Percentiles rank a stretch among this genome's conserved stretches.
Conservation (phyloP, 495 filamentous ascomycete genomes). For the Talaromyces adpressus region DNA sequence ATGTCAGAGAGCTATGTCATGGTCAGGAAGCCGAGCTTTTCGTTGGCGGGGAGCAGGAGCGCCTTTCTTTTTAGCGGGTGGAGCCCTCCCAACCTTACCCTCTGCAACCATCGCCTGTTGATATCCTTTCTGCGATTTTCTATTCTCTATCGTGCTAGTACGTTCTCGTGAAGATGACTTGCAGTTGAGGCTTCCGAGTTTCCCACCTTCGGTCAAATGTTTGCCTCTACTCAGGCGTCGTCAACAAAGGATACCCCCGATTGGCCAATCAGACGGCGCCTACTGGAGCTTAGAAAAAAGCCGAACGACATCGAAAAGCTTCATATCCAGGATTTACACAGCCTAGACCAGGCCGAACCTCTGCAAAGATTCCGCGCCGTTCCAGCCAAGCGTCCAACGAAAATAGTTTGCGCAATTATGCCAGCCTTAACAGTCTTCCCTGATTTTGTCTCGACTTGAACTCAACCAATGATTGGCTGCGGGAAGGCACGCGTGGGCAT, state of each 20-base stretch:
- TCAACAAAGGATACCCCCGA: background rate
- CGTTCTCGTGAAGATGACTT: background rate
- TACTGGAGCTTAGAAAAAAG: background rate
- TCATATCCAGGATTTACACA: background rate
- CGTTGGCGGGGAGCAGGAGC: conserved; percentile 5
- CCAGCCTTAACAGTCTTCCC: background rate
- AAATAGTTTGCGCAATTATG: background rate
- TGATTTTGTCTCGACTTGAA: background rate
- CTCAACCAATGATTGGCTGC: background rate
- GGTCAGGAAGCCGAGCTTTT: conserved; percentile 1
- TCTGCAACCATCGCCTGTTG: too few species aligned
- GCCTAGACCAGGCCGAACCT: background rate
- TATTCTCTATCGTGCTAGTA: background rate
- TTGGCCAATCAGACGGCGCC: background rate
- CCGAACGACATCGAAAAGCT: background rate
- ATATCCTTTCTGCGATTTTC: background rate
- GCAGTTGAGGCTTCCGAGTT: background rate
- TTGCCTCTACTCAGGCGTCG: background rate
- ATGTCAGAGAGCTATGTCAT: conserved; percentile 1
- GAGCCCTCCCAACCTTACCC: background rate
- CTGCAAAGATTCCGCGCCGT: background rate
- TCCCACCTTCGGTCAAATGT: background rate
- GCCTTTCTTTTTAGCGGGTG: background rate
- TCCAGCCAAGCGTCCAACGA: background rate
- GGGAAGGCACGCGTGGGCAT: background rate